phyloP scores from a whole-genome alignment of 2,329 filamentous ascomycete genomes.

The Nannizziopsis barbatae region DNA sequence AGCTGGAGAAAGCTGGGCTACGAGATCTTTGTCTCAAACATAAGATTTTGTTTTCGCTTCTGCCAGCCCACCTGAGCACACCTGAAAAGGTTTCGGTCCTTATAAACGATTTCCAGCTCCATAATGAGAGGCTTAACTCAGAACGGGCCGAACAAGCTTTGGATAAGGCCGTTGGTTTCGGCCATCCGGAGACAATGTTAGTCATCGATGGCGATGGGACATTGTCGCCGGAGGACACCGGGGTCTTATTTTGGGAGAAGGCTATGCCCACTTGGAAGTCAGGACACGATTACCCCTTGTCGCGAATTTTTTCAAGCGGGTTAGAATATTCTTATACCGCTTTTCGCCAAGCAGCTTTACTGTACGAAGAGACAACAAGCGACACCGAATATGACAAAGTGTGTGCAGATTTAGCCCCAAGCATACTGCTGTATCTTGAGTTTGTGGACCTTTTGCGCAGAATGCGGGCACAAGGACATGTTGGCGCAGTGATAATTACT shows the following conservation, averaged over 20 bases:
- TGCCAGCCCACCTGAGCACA: constrained; percentile 13
- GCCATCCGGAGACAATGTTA: constrained; percentile 36
- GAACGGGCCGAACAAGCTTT: constrained; percentile 23
- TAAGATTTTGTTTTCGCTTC: constrained; percentile 38
- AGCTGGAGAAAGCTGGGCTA: constrained; percentile 36
- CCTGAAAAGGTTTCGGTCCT: constrained; percentile 20
- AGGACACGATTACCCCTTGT: constrained; percentile 23
- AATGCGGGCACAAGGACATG: constrained; percentile 24
- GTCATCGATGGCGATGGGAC: constrained; percentile 52
- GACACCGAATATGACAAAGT: constrained; percentile 34
- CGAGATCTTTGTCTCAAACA: constrained; percentile 36
- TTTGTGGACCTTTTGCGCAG: constrained; percentile 37
- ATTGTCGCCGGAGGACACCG: constrained; percentile 42
- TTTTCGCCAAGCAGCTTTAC: constrained; percentile 44
- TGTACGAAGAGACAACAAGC: constrained; percentile 40
- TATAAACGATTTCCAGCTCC: constrained; percentile 31
- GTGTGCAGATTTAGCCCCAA: constrained; percentile 37
- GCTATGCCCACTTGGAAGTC: constrained; percentile 4
- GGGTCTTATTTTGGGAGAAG: constrained; percentile 41
- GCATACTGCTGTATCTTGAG: constrained; percentile 39
- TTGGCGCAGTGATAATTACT: constrained; percentile 44
- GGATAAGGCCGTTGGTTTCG: constrained; percentile 24
- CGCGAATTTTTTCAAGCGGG: constrained; percentile 37
- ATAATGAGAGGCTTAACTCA: constrained; percentile 34
- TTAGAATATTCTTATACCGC: constrained; percentile 44